Evolutionary conservation across 768 basidiomycete genomes (phyloP), one percentile per base, ranked within the genome.

Genomic region (Psilocybe azurescens): DNA sequence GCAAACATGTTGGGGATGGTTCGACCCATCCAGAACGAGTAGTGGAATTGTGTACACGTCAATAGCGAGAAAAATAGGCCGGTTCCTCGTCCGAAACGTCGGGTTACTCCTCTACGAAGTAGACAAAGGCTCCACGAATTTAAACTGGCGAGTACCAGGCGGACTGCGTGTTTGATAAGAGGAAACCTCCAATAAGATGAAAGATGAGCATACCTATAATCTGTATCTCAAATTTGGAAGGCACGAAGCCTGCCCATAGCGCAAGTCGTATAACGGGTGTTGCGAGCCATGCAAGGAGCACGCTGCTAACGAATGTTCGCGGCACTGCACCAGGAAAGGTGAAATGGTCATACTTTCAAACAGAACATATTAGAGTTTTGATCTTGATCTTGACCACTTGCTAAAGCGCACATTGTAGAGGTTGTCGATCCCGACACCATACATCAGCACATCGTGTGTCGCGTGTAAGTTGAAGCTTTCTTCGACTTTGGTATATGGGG

Each of bases 391-490:
- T 6, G 32, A 28, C 5, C 28, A 20, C 13, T 48, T 33, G 28
- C 41, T 32, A 51, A 60, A 59, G 71, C 86, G 73, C 72, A 91
- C 87, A 47, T 86, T 82, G 41, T 65, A 70, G 29, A 93, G 72
- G 36, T 67, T 73, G 3, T 71, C 69, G 2, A 75, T 70, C 0
- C 70, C 51, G 16, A 87, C 71, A 2, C 95, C 95, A 69, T 94
- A 89, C 77, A 89, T 83, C 30, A 98, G 78, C 28, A 94, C 79
- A 74, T 99, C 97, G 70, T 97, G 94, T 0, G 83, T 83, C 0
- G 94, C 95, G 71, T 99, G 97, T 8, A 99, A 83, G 66, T 91
- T 95, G 81, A 98, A 98, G 70, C 91, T 93, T 77, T 99, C 97
- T 74, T 99, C 97, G 30, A 99, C 97, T 78, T 99, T 99, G 3